phyloP scores from a whole-genome alignment of 352 stramenopile species.

The Achlya hypogyna region DNA sequence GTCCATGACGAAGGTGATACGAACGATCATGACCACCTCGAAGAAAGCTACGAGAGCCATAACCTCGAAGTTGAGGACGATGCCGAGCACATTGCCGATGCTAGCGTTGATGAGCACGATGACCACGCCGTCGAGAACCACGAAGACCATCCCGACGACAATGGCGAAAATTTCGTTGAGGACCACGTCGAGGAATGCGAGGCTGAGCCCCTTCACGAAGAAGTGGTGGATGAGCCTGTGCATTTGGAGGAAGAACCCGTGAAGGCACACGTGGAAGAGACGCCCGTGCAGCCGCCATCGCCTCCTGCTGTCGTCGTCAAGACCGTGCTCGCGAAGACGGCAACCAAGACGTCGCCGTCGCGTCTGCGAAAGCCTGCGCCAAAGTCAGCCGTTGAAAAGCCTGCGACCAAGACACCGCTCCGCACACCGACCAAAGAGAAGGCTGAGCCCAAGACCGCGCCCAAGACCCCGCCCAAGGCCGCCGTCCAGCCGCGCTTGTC shows the following conservation, averaged over 20 bases:
- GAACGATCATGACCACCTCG: too few relatives aligned
- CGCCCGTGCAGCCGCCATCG: not conserved
- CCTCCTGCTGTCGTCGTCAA: not conserved
- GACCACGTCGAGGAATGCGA: not conserved
- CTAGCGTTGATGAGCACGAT: not conserved
- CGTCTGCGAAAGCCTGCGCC: not conserved
- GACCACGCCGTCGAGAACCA: not conserved
- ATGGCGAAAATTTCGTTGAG: not conserved
- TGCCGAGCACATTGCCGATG: not conserved
- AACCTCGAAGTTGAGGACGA: too few relatives aligned
- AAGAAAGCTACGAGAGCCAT: too few relatives aligned
- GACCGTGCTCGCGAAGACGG: not conserved
- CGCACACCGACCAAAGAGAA: not conserved
- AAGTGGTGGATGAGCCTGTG: not conserved
- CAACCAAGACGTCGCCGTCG: not conserved
- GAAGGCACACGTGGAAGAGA: not conserved
- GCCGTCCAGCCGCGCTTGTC: not conserved
- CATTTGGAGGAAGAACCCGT: not conserved
- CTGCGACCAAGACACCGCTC: not conserved
- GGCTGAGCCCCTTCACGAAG: not conserved
- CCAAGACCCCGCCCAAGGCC: not conserved
- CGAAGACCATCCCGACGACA: not conserved
- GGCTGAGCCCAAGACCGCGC: not conserved
- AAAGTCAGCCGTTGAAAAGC: not conserved
- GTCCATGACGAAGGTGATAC: too few relatives aligned